These are phyloP conservation scores for Leishmania braziliensis DNA, from an alignment of 208 protist species.

Conservation along the genomic window DNA sequence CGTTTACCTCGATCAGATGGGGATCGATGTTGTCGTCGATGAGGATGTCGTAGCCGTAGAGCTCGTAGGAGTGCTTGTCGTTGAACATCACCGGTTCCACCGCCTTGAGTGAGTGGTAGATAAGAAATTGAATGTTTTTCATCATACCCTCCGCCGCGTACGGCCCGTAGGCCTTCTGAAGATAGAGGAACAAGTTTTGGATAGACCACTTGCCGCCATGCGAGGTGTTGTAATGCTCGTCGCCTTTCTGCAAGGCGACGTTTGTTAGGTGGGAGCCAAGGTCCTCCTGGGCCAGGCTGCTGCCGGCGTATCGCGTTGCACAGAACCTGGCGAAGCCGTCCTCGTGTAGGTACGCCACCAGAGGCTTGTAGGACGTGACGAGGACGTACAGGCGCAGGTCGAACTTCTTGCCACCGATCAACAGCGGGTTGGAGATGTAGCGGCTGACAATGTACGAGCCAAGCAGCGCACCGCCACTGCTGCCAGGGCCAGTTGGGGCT, in stretches of 20 bases:
- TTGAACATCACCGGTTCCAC: conserved; percentile 94
- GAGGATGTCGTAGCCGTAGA: conserved; percentile 98
- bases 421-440: conserved; percentile 95
- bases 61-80: conserved; percentile 96
- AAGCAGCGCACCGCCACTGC: conserved; percentile 13
- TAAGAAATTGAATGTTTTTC: conserved; percentile 91
- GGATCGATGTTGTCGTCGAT: conserved; percentile 95
- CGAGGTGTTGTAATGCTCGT: conserved; percentile 91
- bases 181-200: conserved; percentile 82
- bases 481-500: background rate
- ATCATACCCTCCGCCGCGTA: conserved; percentile 78
- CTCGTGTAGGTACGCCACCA: conserved; percentile 92
- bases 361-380: conserved; percentile 92
- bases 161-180: conserved; percentile 78
- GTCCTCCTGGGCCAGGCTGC: conserved; percentile 68
- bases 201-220: conserved; percentile 96
- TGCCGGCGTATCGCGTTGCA: conserved; percentile 84
- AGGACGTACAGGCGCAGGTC: conserved; percentile 98
- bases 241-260: conserved; percentile 95
- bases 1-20: conserved; percentile 97
- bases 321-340: conserved; percentile 96
- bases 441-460: conserved; percentile 91
- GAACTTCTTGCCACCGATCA: conserved; percentile 97
- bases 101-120: conserved; percentile 92
- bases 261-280: conserved; percentile 97